Evolutionary conservation across 768 basidiomycete species (phyloP), one percentile per base, ranked within the genome.

Genomic region (Gloeostereum incarnatum): DNA sequence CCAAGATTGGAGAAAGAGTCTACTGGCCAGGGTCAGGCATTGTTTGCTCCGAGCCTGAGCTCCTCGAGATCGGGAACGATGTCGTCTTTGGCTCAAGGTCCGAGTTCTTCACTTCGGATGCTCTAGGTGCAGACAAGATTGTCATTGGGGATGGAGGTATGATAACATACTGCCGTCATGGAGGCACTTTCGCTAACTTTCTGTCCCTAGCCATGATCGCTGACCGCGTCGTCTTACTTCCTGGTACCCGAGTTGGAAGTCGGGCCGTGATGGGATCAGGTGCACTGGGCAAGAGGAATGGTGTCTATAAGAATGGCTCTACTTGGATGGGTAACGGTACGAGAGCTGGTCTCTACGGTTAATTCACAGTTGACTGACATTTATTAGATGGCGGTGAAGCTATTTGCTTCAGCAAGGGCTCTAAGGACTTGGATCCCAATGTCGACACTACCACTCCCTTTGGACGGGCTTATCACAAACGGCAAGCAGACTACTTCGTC

Each of bases 21-120:
- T 71, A 69, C 47, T 71, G 69, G 69, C 69, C 69, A 9, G 63
- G 63, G 2, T 64, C 63, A 6, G 65, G 68, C 5, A 54, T 71
- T 20, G 58, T 61, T 46, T 69, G 69, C 41, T 56, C 51, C 13
- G 69, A 71, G 42, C 69, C 69, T 1, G 69, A 71, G 50, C 49
- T 71, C 22, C 51, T 71, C 35, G 64, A 67, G 34, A 64, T 71
- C 19, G 69, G 69, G 17, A 59, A 71, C 47, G 63, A 69, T 46
- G 69, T 71, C 27, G 61, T 69, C 20, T 71, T 71, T 45, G 69
- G 69, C 13, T 66, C 65, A 14, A 60, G 61, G 31, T 65, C 65
- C 8, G 61, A 63, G 46, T 44, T 71, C 5, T 62, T 67, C 40
- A 71, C 68, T 6, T 61, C 61, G 1, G 69, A 71, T 47, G 50